phyloP scores from a whole-genome alignment of 2,329 filamentous ascomycete genomes.

The Paraphoma sp. region DNA sequence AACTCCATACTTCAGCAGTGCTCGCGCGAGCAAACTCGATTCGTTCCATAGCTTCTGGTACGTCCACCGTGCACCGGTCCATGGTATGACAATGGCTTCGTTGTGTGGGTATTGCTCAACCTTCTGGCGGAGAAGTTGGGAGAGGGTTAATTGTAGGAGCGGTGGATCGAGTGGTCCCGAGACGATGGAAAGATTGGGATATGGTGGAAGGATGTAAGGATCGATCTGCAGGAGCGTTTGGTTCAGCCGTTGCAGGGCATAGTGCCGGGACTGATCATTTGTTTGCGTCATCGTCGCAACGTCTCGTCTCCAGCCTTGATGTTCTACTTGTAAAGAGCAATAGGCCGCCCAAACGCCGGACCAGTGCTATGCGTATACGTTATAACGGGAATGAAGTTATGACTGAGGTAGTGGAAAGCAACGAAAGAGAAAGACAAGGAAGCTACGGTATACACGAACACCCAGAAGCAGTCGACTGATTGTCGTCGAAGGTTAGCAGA shows the following conservation, averaged over 20 bases:
- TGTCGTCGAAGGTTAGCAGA: conserved; percentile 13
- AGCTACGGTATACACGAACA: conserved; percentile 23
- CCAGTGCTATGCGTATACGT: conserved; percentile 1
- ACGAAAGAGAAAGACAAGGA: conserved; percentile 20
- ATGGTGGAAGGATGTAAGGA: conserved; percentile 46
- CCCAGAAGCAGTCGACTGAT: conserved; percentile 24
- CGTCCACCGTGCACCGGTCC: conserved; percentile 77
- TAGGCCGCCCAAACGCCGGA: background rate
- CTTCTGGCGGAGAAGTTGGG: conserved; percentile 75
- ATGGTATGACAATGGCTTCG: conserved; percentile 76
- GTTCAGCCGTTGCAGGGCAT: conserved; percentile 43
- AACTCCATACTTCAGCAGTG: conserved; percentile 70
- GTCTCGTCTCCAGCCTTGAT: background rate
- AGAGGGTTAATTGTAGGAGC: conserved; percentile 73
- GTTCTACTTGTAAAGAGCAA: background rate
- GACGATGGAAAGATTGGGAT: conserved; percentile 63
- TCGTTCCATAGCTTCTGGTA: conserved; percentile 55
- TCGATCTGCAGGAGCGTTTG: conserved; percentile 48
- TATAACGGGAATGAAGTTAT: conserved; percentile 16
- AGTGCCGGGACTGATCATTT: conserved; percentile 33
- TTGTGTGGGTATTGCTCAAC: conserved; percentile 68
- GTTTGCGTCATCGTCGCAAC: conserved; percentile 30
- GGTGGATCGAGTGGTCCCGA: conserved; percentile 73
- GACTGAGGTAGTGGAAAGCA: conserved; percentile 18
- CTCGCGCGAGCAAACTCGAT: conserved; percentile 48